Base-by-base conservation (phyloP, 257 asterid species). In the Capsicum chinense region DNA sequence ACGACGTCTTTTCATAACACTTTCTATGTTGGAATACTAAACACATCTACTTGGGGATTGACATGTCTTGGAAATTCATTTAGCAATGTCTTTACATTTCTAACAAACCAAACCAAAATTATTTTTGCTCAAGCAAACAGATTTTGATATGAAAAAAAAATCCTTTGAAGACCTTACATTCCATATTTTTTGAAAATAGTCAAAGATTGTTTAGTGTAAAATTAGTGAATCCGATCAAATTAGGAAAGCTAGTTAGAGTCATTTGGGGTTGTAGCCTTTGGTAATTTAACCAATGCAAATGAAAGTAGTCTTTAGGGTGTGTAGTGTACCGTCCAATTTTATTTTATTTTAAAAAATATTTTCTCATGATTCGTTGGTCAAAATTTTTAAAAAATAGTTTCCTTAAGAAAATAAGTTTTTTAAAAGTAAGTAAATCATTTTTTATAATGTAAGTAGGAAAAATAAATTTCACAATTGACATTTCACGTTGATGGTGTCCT, bases 281-380 rank as follows among this genome's bases (percentile, higher is more conserved):
- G 80, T 50, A 50, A 74, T 21, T 37, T 74, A 74, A 74, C 21
- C 62, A 14, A 74, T 21, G 62, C 81, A 13, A 50, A 21, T 74
- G 59, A 21, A 74, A 74, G 47, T 50, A 2, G 47, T 42, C 47
- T 26, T 42, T 42, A 42, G 47, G 47, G 47, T 42, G 47, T 42
- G 47, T 42, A 26, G 33, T 26, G 33, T 26, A 26, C 33, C 33
- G 2, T 26, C 33, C 33, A 26, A 26, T 26, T 26, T 1, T 26
- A 26, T 26, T 26, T 26, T 26, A 26, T 26, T 26, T 26, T 26
- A 26, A 26, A 26, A 26, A 26, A 26, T 26, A 26, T 26, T 26
- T 26, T 26, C 33, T 26, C 33, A 26, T 26, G 33, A 26, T 26
- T 26, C 33, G 33, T 26, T 26, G 33, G 33, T 26, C 33, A 26